phyloP scores from a whole-genome alignment of 306 rosid genomes.

The Styphnolobium japonicum region DNA sequence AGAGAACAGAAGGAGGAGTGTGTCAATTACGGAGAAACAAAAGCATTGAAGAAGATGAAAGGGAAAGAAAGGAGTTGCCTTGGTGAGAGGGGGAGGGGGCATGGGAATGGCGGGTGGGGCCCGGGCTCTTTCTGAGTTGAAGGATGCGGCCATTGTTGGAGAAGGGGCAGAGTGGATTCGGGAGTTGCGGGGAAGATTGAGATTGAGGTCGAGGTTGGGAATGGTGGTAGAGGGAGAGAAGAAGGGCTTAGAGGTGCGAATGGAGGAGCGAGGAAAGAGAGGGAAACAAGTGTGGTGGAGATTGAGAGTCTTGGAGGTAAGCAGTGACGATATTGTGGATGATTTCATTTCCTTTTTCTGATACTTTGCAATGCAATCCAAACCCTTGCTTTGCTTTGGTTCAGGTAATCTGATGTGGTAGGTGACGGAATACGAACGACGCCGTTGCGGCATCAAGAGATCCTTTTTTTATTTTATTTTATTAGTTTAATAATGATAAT shows the following conservation, averaged over 20 bases:
- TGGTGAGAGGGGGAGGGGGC: slow-evolving; percentile 68
- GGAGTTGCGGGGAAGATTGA: slow-evolving; percentile 12
- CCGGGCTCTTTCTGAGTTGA: slow-evolving; percentile 63
- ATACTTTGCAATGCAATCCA: too few species aligned
- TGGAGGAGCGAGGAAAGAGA: too few species aligned
- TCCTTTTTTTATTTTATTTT: too few species aligned
- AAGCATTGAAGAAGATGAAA: not conserved
- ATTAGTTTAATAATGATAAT: too few species aligned
- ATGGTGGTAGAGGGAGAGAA: too few species aligned
- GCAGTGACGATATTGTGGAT: slow-evolving; percentile 36
- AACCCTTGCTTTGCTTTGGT: not conserved
- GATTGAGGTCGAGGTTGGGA: too few species aligned
- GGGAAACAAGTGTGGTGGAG: slow-evolving; percentile 33
- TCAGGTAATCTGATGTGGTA: too few species aligned
- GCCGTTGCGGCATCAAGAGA: not conserved
- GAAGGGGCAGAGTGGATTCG: slow-evolving; percentile 32
- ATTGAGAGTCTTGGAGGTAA: slow-evolving; percentile 36
- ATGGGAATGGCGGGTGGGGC: slow-evolving; percentile 69
- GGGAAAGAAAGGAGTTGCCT: slow-evolving; percentile 33
- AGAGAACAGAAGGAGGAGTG: not conserved
- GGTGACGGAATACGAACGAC: not conserved
- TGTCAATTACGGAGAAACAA: not conserved
- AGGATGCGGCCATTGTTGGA: slow-evolving; percentile 58
- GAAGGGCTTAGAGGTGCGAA: not conserved
- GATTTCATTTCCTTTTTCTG: slow-evolving; percentile 55